These are phyloP conservation scores for Chytriomyces hyalinus DNA, from an alignment of 192 early-diverging fungal species.

Conservation along the genomic window DNA sequence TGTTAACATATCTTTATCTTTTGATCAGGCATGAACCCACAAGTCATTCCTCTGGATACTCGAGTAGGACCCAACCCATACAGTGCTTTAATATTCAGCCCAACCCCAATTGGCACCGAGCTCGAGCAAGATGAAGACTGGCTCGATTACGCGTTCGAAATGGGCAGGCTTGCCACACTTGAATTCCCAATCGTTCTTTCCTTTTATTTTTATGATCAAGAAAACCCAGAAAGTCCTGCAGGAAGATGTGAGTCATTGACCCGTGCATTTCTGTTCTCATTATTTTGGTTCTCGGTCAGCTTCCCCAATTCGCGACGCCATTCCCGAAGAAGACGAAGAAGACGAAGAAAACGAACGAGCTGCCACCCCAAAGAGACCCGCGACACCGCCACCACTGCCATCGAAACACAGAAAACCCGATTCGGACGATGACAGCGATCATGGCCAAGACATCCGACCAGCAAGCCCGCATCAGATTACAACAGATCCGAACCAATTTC, in stretches of 20 bases:
- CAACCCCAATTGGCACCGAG: conserved; percentile 2
- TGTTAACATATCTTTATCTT: neutral
- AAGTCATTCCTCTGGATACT: conserved; percentile 23
- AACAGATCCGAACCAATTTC: conserved; percentile 12
- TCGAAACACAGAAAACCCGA: conserved; percentile 16
- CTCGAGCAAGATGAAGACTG: conserved; percentile 14
- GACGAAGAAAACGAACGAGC: conserved; percentile 26
- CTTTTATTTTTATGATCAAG: conserved; percentile 29
- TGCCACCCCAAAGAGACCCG: conserved; percentile 24
- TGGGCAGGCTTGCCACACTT: conserved; percentile 24
- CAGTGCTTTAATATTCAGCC: neutral
- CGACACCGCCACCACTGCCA: conserved; percentile 27
- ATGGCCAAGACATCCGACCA: neutral
- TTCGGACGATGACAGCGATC: conserved; percentile 6
- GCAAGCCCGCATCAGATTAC: neutral
- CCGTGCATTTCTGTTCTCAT: neutral
- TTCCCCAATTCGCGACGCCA: conserved; percentile 18
- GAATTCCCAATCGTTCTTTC: conserved; percentile 30
- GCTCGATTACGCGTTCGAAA: conserved; percentile 22
- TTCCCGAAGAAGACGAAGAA: conserved; percentile 24
- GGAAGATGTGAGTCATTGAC: neutral
- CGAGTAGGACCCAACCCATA: conserved; percentile 33
- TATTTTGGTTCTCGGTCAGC: neutral
- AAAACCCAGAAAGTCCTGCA: neutral
- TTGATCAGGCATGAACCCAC: conserved; percentile 13